Evolutionary conservation across 257 asterid genomes (phyloP).

Genomic region (Cordia subcordata): DNA sequence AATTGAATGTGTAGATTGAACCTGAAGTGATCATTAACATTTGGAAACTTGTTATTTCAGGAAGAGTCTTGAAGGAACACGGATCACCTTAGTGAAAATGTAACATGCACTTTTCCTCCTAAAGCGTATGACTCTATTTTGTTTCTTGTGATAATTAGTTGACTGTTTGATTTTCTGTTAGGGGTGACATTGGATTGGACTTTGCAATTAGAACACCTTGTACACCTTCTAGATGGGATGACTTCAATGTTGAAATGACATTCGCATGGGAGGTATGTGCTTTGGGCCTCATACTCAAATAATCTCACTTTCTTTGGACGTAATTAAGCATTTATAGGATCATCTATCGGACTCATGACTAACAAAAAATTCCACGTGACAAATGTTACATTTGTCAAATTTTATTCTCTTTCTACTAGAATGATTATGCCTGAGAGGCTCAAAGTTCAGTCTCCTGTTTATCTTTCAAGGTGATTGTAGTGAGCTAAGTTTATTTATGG

Average conservation of each 20-base stretch:
- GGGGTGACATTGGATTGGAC: constrained; percentile 79
- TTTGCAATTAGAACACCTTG: constrained; percentile 73
- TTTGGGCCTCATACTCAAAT: constrained; percentile 10
- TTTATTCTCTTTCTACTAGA: not conserved
- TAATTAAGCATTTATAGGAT: not conserved
- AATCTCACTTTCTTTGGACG: not conserved
- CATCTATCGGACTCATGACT: not conserved
- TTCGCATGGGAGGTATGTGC: constrained; percentile 90
- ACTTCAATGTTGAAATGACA: constrained; percentile 82
- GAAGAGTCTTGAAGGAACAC: constrained; percentile 90
- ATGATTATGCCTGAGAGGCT: too few relatives aligned
- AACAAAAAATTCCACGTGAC: too few relatives aligned
- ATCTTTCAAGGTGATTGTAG: not conserved
- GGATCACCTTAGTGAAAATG: constrained; percentile 71
- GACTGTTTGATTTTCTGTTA: constrained; percentile 25
- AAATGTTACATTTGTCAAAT: not conserved
- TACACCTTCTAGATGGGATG: constrained; percentile 88
- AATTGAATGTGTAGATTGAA: too few relatives aligned
- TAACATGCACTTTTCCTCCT: constrained; percentile 17
- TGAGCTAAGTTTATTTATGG: constrained; percentile 4
- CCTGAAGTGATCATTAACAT: not conserved
- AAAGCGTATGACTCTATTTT: constrained; percentile 5
- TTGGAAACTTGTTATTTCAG: constrained; percentile 37
- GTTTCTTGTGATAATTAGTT: constrained; percentile 13
- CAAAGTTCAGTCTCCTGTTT: not conserved